These are phyloP conservation scores for Phoma herbarum DNA, from an alignment of 2,329 filamentous ascomycete species.

Conservation along the genomic window DNA sequence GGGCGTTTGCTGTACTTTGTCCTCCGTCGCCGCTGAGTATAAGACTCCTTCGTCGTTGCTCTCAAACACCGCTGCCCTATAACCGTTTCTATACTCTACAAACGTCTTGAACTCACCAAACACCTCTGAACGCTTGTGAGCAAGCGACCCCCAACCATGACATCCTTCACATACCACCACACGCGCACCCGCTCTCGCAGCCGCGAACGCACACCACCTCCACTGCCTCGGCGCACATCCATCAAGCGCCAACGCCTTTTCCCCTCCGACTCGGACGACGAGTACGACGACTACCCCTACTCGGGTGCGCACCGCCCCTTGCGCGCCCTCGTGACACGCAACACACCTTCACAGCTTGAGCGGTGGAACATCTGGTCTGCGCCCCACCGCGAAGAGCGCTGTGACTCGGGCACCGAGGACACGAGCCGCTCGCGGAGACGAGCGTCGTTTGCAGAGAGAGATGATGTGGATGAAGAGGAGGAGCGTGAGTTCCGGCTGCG, in stretches of 20 bases:
- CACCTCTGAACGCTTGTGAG: too few species aligned
- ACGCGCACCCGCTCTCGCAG: conserved; percentile 31
- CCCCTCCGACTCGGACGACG: conserved; percentile 36
- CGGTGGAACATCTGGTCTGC: conserved; percentile 46
- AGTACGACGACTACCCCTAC: conserved; percentile 47
- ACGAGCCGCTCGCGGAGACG: conserved; percentile 9
- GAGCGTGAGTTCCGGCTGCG: conserved; percentile 37
- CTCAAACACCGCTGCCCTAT: background rate
- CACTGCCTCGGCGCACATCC: conserved; percentile 35
- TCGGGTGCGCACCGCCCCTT: conserved; percentile 30
- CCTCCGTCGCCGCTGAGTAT: background rate
- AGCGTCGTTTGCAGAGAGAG: conserved; percentile 18
- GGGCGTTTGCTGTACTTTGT: background rate
- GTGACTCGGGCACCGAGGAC: conserved; percentile 16
- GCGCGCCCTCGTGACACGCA: conserved; percentile 38
- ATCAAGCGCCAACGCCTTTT: conserved; percentile 38
- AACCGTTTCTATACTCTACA: background rate
- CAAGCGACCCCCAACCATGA: conserved; percentile 33
- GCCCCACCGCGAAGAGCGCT: background rate
- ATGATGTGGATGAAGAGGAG: conserved; percentile 22
- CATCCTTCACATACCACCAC: conserved; percentile 36
- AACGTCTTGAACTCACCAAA: too few species aligned
- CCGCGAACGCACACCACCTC: conserved; percentile 32
- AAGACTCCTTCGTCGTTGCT: background rate
- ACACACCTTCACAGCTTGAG: conserved; percentile 32